phyloP scores from a whole-genome alignment of 805 yeast species.

The Pichia paraexigua region DNA sequence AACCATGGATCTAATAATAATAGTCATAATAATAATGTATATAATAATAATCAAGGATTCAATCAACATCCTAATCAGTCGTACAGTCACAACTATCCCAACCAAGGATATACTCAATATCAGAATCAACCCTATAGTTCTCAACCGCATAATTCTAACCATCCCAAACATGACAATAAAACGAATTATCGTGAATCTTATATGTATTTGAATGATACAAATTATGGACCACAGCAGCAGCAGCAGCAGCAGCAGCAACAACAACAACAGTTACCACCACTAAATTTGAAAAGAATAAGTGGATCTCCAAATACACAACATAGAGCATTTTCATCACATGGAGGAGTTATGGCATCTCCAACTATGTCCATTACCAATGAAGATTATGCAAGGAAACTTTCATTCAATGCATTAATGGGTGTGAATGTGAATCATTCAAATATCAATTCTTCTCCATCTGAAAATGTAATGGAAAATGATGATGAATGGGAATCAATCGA shows the following conservation, averaged over 20 bases:
- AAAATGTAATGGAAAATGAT: constrained; percentile 6
- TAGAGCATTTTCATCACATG: constrained; percentile 9
- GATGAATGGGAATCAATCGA: constrained; percentile 12
- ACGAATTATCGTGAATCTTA: constrained; percentile 5
- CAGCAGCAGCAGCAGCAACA: constrained; percentile 8
- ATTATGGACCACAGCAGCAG: too few relatives aligned
- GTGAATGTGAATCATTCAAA: neutral
- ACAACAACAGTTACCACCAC: constrained; percentile 5
- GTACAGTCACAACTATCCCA: too few relatives aligned
- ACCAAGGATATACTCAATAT: neutral
- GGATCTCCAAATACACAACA: constrained; percentile 3
- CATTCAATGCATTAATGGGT: constrained; percentile 19
- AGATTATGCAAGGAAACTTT: constrained; percentile 12
- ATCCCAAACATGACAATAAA: neutral
- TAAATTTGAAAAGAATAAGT: neutral
- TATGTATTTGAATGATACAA: constrained; percentile 5
- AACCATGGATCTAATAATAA: neutral
- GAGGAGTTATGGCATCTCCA: constrained; percentile 19
- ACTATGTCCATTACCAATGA: constrained; percentile 9
- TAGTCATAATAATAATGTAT: too few relatives aligned
- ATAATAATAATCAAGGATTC: too few relatives aligned
- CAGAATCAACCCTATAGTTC: neutral
- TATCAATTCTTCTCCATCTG: neutral
- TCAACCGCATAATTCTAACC: too few relatives aligned
- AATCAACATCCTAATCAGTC: too few relatives aligned